Evolutionary conservation across 805 yeast species (phyloP), one percentile per base, ranked within the genome.

Genomic region (Yarrowia alimentaria): DNA sequence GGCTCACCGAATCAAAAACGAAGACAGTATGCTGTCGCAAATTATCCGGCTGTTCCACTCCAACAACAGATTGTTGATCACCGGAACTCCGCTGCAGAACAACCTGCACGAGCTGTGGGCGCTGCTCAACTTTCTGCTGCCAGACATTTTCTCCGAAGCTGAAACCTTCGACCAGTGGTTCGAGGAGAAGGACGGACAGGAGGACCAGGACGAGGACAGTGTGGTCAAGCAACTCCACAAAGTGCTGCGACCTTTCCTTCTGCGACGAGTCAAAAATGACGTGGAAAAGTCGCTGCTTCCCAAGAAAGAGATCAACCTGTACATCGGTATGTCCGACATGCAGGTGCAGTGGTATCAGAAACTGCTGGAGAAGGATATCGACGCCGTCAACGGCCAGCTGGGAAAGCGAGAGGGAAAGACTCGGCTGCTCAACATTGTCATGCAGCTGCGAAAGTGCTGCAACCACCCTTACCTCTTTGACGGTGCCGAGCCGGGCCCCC

Each of bases 401-500:
- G 96, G 96, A 1, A 89, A 88, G 66, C 75, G 95, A 53, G 98
- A 91, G 64, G 50, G 50, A n/a, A 91, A 91, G 62, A 89, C 97
- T 0, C 75, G 98, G 52, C 71, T 93, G 55, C 73, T 91, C 53
- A 91, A 91, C 63, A 91, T 91, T 60, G 98, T 91, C 11, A 91
- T 91, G 98, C 98, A 91, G 67, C 73, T 91, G 57, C 76, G 98
- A 61, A 91, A 91, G 66, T 91, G 98, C 66, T 91, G 98, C 65
- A 91, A 93, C 64, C 99, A 93, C 68, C 98, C 98, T 0, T 91
- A 93, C 66, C 70, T 91, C 51, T 93, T 93, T 62, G 98, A 91
- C 64, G 98, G 99, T n/a, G 99, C 98, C 1, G 98, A 90, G 66
- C 98, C 97, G 0, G 98, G 98, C 8, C 98, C 98, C 1, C 98